These are phyloP conservation scores for Pyrenophora teres DNA, from an alignment of 2,329 filamentous ascomycete genomes.

Conservation along the genomic window DNA sequence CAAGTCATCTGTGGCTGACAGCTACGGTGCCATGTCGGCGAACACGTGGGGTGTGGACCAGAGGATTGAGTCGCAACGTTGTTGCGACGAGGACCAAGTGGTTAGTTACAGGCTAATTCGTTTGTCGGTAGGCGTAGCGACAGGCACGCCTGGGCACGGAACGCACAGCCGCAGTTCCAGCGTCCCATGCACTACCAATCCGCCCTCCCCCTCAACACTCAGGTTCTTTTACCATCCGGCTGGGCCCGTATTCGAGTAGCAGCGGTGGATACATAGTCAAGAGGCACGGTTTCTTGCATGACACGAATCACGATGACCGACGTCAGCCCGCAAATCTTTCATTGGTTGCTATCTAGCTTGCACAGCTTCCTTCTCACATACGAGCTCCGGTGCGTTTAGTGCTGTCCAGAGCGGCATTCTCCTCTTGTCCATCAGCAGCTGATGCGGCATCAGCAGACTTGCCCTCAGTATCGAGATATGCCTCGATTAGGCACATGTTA, in stretches of 20 bases:
- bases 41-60: slow-evolving; percentile 9
- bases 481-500: slow-evolving; percentile 24
- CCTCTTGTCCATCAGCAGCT: no score
- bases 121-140: background rate
- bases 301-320: background rate
- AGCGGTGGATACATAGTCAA: no score
- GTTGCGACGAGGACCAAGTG: no score
- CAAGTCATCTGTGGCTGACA: background rate
- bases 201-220: no score
- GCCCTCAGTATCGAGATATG: slow-evolving; percentile 11
- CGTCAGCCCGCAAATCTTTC: background rate
- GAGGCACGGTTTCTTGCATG: no score
- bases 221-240: no score
- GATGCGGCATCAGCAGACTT: background rate
- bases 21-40: slow-evolving; percentile 7
- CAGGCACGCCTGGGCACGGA: background rate
- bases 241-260: no score
- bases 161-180: background rate
- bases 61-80: background rate
- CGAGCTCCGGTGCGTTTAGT: slow-evolving; percentile 15
- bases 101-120: slow-evolving; percentile 2
- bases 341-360: background rate
- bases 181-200: no score
- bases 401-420: background rate
- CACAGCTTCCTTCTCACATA: slow-evolving; percentile 1